Evolutionary conservation across 345 rosid genomes (phyloP).

Genomic region (Clausena lansium): DNA sequence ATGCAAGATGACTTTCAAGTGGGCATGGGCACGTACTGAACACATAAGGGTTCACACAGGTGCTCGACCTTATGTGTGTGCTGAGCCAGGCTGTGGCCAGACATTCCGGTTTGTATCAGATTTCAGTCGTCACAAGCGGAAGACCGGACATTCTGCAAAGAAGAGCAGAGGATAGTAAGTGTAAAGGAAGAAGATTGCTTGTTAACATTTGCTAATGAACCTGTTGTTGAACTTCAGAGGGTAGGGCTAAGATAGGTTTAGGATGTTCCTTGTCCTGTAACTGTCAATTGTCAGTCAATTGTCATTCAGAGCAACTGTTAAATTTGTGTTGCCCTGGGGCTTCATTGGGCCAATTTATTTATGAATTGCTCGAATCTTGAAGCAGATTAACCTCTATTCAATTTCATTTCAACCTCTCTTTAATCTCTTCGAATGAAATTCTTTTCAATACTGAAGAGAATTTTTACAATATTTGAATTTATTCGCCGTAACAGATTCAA

Average conservation of each 20-base stretch:
- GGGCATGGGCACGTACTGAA: constrained; percentile 99
- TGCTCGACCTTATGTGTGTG: constrained; percentile 82
- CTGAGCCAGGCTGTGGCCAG: constrained; percentile 83
- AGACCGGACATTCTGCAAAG: constrained; percentile 86
- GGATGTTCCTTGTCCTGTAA: constrained; percentile 33
- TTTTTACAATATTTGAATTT: too few relatives aligned
- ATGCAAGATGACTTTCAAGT: constrained; percentile 95
- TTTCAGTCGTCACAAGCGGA: constrained; percentile 92
- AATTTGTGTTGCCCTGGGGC: constrained; percentile 12
- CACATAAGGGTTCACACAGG: constrained; percentile 98
- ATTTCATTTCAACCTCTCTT: background rate
- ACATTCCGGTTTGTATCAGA: constrained; percentile 92
- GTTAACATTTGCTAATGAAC: constrained; percentile 38
- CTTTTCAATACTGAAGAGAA: too few relatives aligned
- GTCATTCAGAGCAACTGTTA: constrained; percentile 25
- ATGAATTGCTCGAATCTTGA: constrained; percentile 13
- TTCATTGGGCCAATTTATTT: constrained; percentile 24
- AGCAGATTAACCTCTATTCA: background rate
- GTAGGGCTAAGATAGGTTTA: constrained; percentile 28
- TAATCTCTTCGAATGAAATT: background rate
- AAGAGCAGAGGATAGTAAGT: constrained; percentile 41
- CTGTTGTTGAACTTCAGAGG: constrained; percentile 32
- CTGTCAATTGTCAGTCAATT: constrained; percentile 14
- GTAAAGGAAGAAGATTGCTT: constrained; percentile 17
- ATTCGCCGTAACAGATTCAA: too few relatives aligned